A percentile compares a stretch with the other conserved stretches of the same genome.
phyloP scores from a whole-genome alignment of 257 asterid species.

The Solanum paucissectum region DNA sequence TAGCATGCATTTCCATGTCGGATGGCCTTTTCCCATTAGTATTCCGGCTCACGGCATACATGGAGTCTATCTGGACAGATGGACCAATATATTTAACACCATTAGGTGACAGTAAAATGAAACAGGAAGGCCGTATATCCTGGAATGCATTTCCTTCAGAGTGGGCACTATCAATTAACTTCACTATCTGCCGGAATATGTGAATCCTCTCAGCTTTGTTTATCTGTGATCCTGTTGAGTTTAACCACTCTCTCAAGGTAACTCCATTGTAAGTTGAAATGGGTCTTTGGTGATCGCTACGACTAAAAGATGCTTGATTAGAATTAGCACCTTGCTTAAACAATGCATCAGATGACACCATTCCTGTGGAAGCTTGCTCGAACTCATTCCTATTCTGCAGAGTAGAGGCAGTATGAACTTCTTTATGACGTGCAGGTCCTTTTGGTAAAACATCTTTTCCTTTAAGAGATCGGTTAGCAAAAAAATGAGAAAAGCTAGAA shows the following conservation, averaged over 20 bases:
- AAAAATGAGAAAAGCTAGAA: slow-evolving; percentile 29
- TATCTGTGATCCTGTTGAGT: not conserved
- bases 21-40: slow-evolving; percentile 15
- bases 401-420: not conserved
- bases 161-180: slow-evolving; percentile 18
- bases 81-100: slow-evolving; percentile 24
- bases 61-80: not conserved
- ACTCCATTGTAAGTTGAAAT: slow-evolving; percentile 7
- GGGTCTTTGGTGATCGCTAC: not conserved
- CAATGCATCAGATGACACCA: not conserved
- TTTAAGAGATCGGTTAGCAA: slow-evolving; percentile 8
- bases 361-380: not conserved
- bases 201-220: slow-evolving; percentile 14
- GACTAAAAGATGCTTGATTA: not conserved
- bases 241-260: slow-evolving; percentile 37
- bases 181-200: slow-evolving; percentile 28
- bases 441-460: slow-evolving; percentile 3
- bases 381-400: slow-evolving; percentile 1
- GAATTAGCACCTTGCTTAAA: not conserved
- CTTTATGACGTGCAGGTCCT: slow-evolving; percentile 1
- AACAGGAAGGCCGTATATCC: slow-evolving; percentile 32
- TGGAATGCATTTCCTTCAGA: slow-evolving; percentile 15
- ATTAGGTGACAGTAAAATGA: slow-evolving; percentile 11
- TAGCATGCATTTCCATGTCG: not conserved
- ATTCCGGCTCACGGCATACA: not conserved